Evolutionary conservation across 768 basidiomycete species (phyloP).

Genomic region (Panus rudis): DNA sequence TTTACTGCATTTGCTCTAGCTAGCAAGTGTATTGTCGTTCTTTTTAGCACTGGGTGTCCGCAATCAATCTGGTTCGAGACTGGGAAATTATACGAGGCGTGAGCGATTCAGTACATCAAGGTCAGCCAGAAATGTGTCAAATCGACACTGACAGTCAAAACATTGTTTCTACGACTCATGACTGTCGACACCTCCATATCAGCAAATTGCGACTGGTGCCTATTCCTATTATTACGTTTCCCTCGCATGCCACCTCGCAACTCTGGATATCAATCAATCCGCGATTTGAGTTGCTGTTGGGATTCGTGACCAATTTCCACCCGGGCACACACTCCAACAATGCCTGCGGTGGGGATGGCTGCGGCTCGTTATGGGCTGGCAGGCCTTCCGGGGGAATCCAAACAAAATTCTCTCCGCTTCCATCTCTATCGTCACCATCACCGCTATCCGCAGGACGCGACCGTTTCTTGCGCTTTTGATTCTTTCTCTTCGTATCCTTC

Average conservation of each 20-base stretch:
- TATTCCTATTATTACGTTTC: constrained; percentile 14
- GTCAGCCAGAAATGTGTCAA: background rate
- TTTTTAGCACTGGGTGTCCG: constrained; percentile 5
- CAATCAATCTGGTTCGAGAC: constrained; percentile 10
- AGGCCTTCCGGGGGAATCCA: background rate
- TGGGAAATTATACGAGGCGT: background rate
- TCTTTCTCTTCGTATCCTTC: constrained; percentile 6
- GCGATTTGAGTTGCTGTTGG: no score
- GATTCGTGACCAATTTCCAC: constrained; percentile 1
- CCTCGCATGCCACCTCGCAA: constrained; percentile 18
- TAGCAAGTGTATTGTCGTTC: constrained; percentile 1
- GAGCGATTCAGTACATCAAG: background rate
- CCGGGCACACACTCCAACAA: background rate
- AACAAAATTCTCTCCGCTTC: no score
- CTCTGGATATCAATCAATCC: constrained; percentile 10
- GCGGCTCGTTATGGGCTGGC: background rate
- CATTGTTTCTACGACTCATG: background rate
- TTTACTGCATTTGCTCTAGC: background rate
- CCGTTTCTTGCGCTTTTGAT: background rate
- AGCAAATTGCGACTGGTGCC: constrained; percentile 16
- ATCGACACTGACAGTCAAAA: background rate
- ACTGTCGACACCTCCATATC: constrained; percentile 11
- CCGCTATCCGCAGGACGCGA: constrained; percentile 3
- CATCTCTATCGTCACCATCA: background rate
- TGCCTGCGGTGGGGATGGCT: background rate